Evolutionary conservation across 2,329 filamentous ascomycete species (phyloP).

Genomic region (Aureobasidium sp.): DNA sequence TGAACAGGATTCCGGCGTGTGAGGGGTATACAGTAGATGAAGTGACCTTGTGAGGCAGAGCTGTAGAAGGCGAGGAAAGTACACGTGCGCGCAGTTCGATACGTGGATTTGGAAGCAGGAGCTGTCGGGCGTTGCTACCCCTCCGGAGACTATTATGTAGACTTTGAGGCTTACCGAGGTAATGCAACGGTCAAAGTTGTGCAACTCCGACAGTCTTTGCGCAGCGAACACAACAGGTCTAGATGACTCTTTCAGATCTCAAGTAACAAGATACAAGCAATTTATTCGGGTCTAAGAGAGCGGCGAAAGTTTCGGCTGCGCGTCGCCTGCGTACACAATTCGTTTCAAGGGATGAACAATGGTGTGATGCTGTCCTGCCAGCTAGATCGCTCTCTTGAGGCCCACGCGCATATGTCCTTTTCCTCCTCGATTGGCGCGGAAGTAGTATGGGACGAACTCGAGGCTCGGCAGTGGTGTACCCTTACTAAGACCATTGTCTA

Average conservation of each 20-base stretch:
- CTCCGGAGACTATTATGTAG: not conserved
- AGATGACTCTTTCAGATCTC: too few species aligned
- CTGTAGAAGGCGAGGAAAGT: not conserved
- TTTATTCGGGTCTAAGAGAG: too few species aligned
- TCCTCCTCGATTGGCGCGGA: slow-evolving; percentile 47
- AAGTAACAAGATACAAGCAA: too few species aligned
- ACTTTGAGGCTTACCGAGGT: not conserved
- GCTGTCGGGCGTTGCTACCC: not conserved
- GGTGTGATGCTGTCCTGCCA: not conserved
- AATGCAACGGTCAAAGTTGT: not conserved
- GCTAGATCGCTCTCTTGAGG: not conserved
- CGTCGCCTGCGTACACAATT: too few species aligned
- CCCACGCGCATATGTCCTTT: slow-evolving; percentile 47
- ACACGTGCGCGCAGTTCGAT: not conserved
- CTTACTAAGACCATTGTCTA: not conserved
- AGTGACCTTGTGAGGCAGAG: not conserved
- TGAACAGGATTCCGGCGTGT: not conserved
- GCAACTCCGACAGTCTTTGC: too few species aligned
- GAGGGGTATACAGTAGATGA: not conserved
- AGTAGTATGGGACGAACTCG: slow-evolving; percentile 48
- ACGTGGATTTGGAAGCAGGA: not conserved
- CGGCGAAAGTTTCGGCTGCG: too few species aligned
- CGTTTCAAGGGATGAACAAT: too few species aligned
- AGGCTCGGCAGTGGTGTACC: slow-evolving; percentile 27
- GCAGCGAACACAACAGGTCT: too few species aligned